Conservation (phyloP, 73 alveolate genomes). For the Tetrahymena thermophila region DNA sequence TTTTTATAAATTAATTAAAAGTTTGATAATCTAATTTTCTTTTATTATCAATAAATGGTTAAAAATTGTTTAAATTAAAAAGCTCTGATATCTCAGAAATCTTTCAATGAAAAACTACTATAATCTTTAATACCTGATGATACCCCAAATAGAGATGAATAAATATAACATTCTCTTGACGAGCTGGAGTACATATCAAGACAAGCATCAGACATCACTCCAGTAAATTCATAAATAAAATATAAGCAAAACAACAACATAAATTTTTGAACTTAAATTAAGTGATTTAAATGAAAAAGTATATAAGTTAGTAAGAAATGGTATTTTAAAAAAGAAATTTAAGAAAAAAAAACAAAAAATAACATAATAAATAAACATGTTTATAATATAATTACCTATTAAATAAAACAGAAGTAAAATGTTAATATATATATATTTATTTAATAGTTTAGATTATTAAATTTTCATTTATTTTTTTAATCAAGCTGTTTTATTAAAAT, state of each 20-base stretch:
- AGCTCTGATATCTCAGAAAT: not conserved
- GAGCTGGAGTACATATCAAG: not conserved
- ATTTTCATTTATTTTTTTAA: not conserved
- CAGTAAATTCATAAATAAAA: not conserved
- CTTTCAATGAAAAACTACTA: not conserved
- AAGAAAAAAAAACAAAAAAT: not conserved
- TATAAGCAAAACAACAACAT: not conserved
- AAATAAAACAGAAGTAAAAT: not conserved
- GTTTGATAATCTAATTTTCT: not conserved
- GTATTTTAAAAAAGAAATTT: not conserved
- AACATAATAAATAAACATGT: not conserved
- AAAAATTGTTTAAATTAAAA: not conserved
- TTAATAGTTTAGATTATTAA: not conserved
- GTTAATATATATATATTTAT: no score
- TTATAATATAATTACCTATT: not conserved
- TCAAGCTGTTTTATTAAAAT: no score
- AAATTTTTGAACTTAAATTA: not conserved
- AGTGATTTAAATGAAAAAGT: not conserved
- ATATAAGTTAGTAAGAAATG: no score
- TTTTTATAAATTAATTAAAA: no score
- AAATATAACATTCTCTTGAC: not conserved
- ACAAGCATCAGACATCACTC: not conserved
- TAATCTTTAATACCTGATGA: not conserved
- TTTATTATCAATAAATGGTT: not conserved
- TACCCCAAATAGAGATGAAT: not conserved